Evolutionary conservation across 2,329 filamentous ascomycete species (phyloP).

Genomic region (Alternaria dauci): DNA sequence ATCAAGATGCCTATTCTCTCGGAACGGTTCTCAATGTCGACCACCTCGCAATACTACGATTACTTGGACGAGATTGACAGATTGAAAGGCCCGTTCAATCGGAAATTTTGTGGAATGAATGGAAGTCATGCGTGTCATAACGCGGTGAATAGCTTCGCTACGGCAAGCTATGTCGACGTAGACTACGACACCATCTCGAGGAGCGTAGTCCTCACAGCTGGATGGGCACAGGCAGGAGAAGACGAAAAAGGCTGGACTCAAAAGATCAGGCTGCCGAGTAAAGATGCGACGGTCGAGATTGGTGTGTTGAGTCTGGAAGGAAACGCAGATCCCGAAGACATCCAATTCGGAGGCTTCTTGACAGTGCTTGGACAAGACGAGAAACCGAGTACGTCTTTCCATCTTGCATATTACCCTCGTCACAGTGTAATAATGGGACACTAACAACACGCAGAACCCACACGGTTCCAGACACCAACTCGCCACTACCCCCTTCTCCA

Average conservation of each 20-base stretch:
- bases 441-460: slow-evolving; percentile 62
- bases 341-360: slow-evolving; percentile 80
- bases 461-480: slow-evolving; percentile 86
- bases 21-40: slow-evolving; percentile 68
- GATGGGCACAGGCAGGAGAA: slow-evolving; percentile 60
- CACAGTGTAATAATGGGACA: neutral
- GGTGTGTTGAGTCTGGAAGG: slow-evolving; percentile 76
- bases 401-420: neutral
- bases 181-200: slow-evolving; percentile 77
- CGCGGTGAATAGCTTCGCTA: slow-evolving; percentile 57
- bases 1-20: slow-evolving; percentile 65
- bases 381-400: slow-evolving; percentile 63
- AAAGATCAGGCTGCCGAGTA: slow-evolving; percentile 42
- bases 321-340: slow-evolving; percentile 73
- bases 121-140: slow-evolving; percentile 55
- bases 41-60: slow-evolving; percentile 76
- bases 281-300: slow-evolving; percentile 73
- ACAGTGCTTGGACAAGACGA: slow-evolving; percentile 79
- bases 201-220: slow-evolving; percentile 69
- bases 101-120: slow-evolving; percentile 59
- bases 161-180: slow-evolving; percentile 74
- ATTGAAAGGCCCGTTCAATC: slow-evolving; percentile 63
- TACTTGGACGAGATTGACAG: slow-evolving; percentile 65
- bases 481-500: slow-evolving; percentile 70
- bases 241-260: slow-evolving; percentile 56